Evolutionary conservation across 768 basidiomycete species (phyloP).

Genomic region (Phylloporus sp.): DNA sequence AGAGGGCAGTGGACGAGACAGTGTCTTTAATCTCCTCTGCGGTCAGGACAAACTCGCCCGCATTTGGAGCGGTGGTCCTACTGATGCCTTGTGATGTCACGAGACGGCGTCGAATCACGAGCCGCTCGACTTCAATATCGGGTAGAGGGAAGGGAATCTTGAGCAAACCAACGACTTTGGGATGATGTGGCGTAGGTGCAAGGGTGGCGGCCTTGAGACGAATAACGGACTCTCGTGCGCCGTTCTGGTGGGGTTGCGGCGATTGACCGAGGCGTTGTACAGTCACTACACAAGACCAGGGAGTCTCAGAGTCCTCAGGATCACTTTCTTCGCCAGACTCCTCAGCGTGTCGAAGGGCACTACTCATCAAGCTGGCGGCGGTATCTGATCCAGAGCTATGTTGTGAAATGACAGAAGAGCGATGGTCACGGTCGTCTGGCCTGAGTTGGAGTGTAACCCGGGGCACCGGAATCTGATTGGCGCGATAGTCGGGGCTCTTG

Average conservation of each 20-base stretch:
- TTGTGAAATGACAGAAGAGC: conserved; percentile 39
- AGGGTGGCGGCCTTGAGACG: conserved; percentile 75
- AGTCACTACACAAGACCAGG: conserved; percentile 87
- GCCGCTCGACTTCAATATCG: conserved; percentile 66
- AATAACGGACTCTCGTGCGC: conserved; percentile 14
- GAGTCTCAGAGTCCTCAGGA: conserved; percentile 93
- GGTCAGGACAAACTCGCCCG: conserved; percentile 51
- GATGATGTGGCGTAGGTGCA: conserved; percentile 91
- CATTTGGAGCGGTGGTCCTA: conserved; percentile 18
- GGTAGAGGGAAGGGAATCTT: conserved; percentile 88
- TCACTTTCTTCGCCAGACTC: conserved; percentile 81
- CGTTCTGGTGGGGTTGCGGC: conserved; percentile 6
- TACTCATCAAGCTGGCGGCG: conserved; percentile 22
- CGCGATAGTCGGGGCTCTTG: conserved; percentile 10
- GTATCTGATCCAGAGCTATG: conserved; percentile 35
- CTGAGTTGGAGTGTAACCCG: conserved; percentile 10
- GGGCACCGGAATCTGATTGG: conserved; percentile 2
- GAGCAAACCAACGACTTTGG: conserved; percentile 87
- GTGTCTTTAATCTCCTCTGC: conserved; percentile 95
- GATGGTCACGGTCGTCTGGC: conserved; percentile 17
- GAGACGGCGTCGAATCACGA: conserved; percentile 49
- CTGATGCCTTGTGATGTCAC: conserved; percentile 27
- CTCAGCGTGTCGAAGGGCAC: conserved; percentile 19
- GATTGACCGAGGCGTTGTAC: conserved; percentile 41
- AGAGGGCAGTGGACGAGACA: conserved; percentile 80